Base-by-base conservation (phyloP, 306 rosid genomes). In the Styphnolobium japonicum region DNA sequence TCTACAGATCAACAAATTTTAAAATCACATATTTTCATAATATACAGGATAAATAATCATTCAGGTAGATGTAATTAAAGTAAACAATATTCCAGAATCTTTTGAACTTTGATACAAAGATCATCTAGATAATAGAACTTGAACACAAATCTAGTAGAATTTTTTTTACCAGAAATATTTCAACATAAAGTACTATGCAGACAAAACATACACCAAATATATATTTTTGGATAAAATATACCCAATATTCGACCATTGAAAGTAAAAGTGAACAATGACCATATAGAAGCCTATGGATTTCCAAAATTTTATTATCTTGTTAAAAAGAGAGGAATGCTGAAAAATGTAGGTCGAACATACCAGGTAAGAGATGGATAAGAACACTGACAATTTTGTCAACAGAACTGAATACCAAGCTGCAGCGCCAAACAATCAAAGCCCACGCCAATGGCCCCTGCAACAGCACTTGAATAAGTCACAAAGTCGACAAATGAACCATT, bases 391-490 rank as follows among this genome's bases (percentile, higher is more conserved):
- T 73, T 83, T 92, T 92, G 84, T 90, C 97, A 29, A 85, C 51
- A 10, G 97, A 92, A 72, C 93, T 90, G 84, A 90, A 90, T 79
- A 92, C 93, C 90, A 92, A 87, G 81, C 95, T 92, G 85, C 97
- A 92, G 43, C 95, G 93, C 95, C 95, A 90, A 77, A 92, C 86
- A 48, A 92, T 92, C 85, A 92, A 71, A 57, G 95, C 97, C 95
- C 95, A 90, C 11, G 97, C 93, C 82, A 92, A 81, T 25, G 97
- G 97, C 53, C 97, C 97, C 93, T 92, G 85, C 77, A 77, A 58
- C 10, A 29, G 6, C 27, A 74, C 42, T 63, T 49, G 29, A 31
- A 80, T 51, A 62, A 81, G 83, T 80, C 29, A 76, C 31, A 45
- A 57, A 58, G 10, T 65, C 36, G 11, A 58, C 34, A 42, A 42